These are phyloP conservation scores for Elongisporangium prolatum DNA, from an alignment of 352 stramenopile genomes.

Conservation along the genomic window DNA sequence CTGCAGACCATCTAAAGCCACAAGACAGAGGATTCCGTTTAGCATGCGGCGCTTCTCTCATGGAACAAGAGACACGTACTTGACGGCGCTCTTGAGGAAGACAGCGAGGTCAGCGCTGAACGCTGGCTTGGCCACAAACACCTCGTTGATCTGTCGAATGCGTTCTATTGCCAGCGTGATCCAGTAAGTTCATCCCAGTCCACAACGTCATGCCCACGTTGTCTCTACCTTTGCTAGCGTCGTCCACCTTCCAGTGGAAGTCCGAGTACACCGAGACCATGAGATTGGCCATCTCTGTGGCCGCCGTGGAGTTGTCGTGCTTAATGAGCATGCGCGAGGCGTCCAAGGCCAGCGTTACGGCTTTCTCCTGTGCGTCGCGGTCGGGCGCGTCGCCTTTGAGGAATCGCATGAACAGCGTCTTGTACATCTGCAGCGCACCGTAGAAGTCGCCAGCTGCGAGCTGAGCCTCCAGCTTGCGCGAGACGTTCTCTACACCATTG, in stretches of 20 bases:
- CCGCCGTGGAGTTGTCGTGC: slow-evolving; percentile 71
- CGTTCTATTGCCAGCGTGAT: slow-evolving; percentile 11
- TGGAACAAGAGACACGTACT: slow-evolving; percentile 25
- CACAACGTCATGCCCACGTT: background rate
- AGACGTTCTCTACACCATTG: slow-evolving; percentile 71
- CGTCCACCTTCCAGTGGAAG: slow-evolving; percentile 67
- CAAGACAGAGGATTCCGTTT: background rate
- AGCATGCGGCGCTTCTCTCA: slow-evolving; percentile 3
- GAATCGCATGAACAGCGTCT: slow-evolving; percentile 85
- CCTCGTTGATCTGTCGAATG: slow-evolving; percentile 56
- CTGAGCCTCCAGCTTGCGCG: slow-evolving; percentile 69
- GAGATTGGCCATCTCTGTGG: slow-evolving; percentile 77
- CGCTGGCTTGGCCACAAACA: slow-evolving; percentile 58
- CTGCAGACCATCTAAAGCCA: slow-evolving; percentile 50
- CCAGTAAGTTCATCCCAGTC: background rate
- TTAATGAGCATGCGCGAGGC: slow-evolving; percentile 61
- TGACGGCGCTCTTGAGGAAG: slow-evolving; percentile 79
- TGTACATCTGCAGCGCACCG: slow-evolving; percentile 88
- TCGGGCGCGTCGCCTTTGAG: slow-evolving; percentile 68
- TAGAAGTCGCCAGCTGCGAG: slow-evolving; percentile 79
- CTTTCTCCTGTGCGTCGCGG: slow-evolving; percentile 50
- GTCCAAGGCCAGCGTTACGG: slow-evolving; percentile 56
- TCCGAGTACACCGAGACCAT: slow-evolving; percentile 71
- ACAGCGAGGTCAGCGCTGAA: slow-evolving; percentile 63
- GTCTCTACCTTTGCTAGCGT: slow-evolving; percentile 49